Conservation (phyloP, 2,329 filamentous ascomycete genomes). For the Passalora sequoiae region DNA sequence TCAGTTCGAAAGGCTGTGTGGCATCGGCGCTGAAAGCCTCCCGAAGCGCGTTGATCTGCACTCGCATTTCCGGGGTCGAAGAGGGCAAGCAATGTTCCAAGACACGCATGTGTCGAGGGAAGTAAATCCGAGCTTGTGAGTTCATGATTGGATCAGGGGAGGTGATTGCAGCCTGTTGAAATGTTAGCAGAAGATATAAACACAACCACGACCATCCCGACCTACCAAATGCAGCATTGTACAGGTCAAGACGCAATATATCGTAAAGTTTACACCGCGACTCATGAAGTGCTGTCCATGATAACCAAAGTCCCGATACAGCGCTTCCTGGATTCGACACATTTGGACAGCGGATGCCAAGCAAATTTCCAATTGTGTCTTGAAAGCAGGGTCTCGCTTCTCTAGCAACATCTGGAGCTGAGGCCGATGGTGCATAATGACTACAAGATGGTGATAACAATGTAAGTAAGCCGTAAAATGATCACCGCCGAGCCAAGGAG, state of each 20-base stretch:
- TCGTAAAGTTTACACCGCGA: conserved; percentile 86
- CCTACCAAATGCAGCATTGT: conserved; percentile 88
- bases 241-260: conserved; percentile 87
- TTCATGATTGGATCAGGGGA: conserved; percentile 88
- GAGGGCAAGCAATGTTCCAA: conserved; percentile 76
- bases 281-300: conserved; percentile 85
- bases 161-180: conserved; percentile 68
- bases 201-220: too few relatives aligned
- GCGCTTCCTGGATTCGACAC: conserved; percentile 79
- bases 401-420: conserved; percentile 72
- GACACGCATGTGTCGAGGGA: conserved; percentile 89
- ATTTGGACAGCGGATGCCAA: conserved; percentile 79
- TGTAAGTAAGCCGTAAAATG: conserved; percentile 87
- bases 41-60: conserved; percentile 81
- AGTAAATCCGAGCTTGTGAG: conserved; percentile 77
- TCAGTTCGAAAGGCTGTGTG: conserved; percentile 80
- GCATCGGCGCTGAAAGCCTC: conserved; percentile 86
- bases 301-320: conserved; percentile 70
- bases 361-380: conserved; percentile 78
- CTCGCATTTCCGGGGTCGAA: conserved; percentile 82
- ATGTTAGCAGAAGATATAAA: too few relatives aligned
- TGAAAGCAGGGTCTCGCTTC: conserved; percentile 75
- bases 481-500: conserved; percentile 72
- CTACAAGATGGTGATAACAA: conserved; percentile 77
- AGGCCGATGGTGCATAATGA: conserved; percentile 83